Percentiles rank a stretch among this genome's conserved stretches.
phyloP scores from a whole-genome alignment of 306 rosid species.

The Trichosanthes cucumerina region DNA sequence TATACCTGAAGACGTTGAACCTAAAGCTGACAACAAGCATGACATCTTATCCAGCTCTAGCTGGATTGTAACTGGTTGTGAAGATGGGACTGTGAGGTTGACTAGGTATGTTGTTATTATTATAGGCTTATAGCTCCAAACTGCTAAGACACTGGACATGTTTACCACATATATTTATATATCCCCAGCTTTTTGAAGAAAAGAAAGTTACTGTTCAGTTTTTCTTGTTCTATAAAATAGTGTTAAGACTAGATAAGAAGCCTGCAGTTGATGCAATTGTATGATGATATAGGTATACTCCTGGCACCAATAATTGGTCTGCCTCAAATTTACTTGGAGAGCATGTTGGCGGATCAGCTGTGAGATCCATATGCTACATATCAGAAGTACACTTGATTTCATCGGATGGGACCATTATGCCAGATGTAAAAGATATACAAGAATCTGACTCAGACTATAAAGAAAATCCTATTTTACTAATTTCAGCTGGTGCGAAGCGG shows the following conservation, averaged over 20 bases:
- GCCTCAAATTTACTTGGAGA: slow-evolving; percentile 85
- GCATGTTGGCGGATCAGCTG: slow-evolving; percentile 98
- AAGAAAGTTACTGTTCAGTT: neutral
- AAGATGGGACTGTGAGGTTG: slow-evolving; percentile 94
- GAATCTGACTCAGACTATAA: slow-evolving; percentile 22
- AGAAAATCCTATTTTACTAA: slow-evolving; percentile 51
- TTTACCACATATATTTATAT: neutral
- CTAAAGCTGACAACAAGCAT: slow-evolving; percentile 23
- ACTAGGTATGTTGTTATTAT: slow-evolving; percentile 47
- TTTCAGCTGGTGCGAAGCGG: slow-evolving; percentile 96
- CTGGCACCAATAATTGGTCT: slow-evolving; percentile 60
- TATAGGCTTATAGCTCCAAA: neutral
- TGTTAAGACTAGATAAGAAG: neutral
- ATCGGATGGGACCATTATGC: slow-evolving; percentile 16
- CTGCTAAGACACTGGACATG: neutral
- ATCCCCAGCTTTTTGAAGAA: neutral
- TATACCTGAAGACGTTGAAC: slow-evolving; percentile 32
- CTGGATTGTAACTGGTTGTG: slow-evolving; percentile 91
- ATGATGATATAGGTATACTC: slow-evolving; percentile 51
- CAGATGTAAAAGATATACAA: slow-evolving; percentile 17
- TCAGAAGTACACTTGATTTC: slow-evolving; percentile 52
- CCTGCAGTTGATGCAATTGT: slow-evolving; percentile 11
- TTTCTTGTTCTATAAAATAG: neutral
- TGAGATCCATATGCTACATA: slow-evolving; percentile 68
- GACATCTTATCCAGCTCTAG: slow-evolving; percentile 34